Evolutionary conservation across 768 basidiomycete species (phyloP), one percentile per base, ranked within the genome.

Genomic region (Psilocybe subaeruginosa): DNA sequence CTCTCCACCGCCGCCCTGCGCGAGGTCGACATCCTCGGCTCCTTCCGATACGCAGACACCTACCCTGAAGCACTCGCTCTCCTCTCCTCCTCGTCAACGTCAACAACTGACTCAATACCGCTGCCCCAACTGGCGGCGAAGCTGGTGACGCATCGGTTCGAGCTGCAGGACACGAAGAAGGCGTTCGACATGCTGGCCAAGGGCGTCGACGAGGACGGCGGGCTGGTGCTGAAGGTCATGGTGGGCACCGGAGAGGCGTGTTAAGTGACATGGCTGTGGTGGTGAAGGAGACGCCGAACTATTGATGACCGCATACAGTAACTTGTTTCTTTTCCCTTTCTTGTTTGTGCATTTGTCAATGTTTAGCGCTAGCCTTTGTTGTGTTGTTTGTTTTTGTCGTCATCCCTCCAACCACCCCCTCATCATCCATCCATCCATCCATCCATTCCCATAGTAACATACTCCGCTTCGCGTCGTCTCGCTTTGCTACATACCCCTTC

Each of bases 11-110:
- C 95, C 43, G 90, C 93, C 14, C 74, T 89, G 59, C 88, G 96
- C 54, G 96, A 97, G 76, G 93, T 98, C 61, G 95, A 98, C 74
- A 87, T 98, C 68, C 85, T 88, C 63, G 96, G 95, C 65, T 92
- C 91, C 39, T 97, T 97, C 84, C 85, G 93, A 33, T 95, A 95
- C 69, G 89, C 90, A 61, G 88, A 94, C 78, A 95, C 93, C 8
- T 99, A 97, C 73, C 86, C 91, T 17, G 86, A 86, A n/a, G 97
- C 96, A 19, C 78, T 98, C 48, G 76, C 81, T 2, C 82, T 99
- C 8, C 84, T 95, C 8, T 58, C 61, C 12, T 17, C 57, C 8
- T 41, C 45, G 31, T 54, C 57, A 2, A 27, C 57, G 1, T 43
- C 50, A 4, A 41, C 58, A 17, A 43, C 41, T 12, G 41, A 12